A percentile compares a stretch with the other conserved stretches of the same genome.
These are phyloP conservation scores for Populus deltoides DNA, from an alignment of 345 rosid genomes.

Conservation along the genomic window DNA sequence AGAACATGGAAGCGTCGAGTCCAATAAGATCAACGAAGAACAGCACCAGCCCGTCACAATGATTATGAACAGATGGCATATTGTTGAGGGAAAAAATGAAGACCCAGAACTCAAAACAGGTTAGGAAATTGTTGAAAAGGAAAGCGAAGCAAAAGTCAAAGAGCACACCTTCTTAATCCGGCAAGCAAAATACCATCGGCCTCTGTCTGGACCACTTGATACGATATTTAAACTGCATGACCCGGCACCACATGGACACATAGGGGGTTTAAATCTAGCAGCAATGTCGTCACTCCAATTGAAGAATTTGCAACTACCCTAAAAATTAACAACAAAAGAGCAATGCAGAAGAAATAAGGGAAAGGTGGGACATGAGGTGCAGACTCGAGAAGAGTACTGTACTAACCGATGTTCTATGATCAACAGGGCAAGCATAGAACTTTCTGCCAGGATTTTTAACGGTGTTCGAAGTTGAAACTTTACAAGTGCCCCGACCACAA, in stretches of 20 bases:
- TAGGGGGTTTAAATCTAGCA: background rate
- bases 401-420: background rate
- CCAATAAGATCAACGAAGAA: background rate
- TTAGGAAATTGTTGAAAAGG: background rate
- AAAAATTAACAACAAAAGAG: background rate
- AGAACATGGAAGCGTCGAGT: no score
- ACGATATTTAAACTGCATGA: background rate
- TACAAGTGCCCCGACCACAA: background rate
- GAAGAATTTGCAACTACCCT: constrained; percentile 1
- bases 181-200: constrained; percentile 24
- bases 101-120: background rate
- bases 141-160: background rate
- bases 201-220: constrained; percentile 7
- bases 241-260: constrained; percentile 29
- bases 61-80: background rate
- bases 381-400: background rate
- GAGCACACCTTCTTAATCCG: constrained; percentile 21
- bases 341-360: background rate
- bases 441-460: constrained; percentile 5
- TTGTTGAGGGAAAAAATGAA: background rate
- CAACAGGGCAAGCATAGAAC: constrained; percentile 20
- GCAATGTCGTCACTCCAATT: constrained; percentile 11
- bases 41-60: background rate
- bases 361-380: background rate
- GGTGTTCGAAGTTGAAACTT: background rate